Evolutionary conservation across 371 early-diverging fungal genomes (phyloP).

Genomic region (Quaeritorhiza haematococci): DNA sequence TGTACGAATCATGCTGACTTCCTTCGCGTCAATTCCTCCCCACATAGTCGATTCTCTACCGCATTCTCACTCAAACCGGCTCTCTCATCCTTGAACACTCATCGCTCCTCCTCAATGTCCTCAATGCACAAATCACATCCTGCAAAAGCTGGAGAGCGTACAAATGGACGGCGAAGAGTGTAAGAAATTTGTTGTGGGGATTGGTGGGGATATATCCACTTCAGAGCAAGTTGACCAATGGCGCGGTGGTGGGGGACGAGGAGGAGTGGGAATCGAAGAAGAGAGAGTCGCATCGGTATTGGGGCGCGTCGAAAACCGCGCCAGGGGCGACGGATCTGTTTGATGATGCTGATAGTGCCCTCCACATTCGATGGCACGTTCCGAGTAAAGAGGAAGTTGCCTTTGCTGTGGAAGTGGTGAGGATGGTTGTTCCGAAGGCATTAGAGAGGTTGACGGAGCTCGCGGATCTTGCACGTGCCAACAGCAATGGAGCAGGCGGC

Average conservation of each 20-base stretch:
- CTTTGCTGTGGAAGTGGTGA: slow-evolving; percentile 61
- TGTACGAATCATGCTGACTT: no score
- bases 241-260: slow-evolving; percentile 37
- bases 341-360: slow-evolving; percentile 21
- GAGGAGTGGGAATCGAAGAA: slow-evolving; percentile 60
- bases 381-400: slow-evolving; percentile 63
- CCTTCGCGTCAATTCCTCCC: no score
- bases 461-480: slow-evolving; percentile 22
- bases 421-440: slow-evolving; percentile 43
- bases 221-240: no score
- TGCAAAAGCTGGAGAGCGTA: slow-evolving; percentile 66
- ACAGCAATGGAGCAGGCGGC: slow-evolving; percentile 3
- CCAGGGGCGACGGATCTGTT: no score
- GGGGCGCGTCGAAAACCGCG: neutral
- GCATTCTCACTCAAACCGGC: slow-evolving; percentile 48
- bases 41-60: slow-evolving; percentile 59
- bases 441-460: slow-evolving; percentile 42
- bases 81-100: slow-evolving; percentile 48
- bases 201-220: slow-evolving; percentile 49
- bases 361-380: slow-evolving; percentile 73
- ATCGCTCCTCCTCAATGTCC: slow-evolving; percentile 44
- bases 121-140: slow-evolving; percentile 43
- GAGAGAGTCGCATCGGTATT: neutral
- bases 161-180: slow-evolving; percentile 63
- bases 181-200: slow-evolving; percentile 44